A percentile compares a stretch with the other conserved stretches of the same genome.
Conservation (phyloP, 129 eudicot species). For the Pseudognaphalium luteoalbum region DNA sequence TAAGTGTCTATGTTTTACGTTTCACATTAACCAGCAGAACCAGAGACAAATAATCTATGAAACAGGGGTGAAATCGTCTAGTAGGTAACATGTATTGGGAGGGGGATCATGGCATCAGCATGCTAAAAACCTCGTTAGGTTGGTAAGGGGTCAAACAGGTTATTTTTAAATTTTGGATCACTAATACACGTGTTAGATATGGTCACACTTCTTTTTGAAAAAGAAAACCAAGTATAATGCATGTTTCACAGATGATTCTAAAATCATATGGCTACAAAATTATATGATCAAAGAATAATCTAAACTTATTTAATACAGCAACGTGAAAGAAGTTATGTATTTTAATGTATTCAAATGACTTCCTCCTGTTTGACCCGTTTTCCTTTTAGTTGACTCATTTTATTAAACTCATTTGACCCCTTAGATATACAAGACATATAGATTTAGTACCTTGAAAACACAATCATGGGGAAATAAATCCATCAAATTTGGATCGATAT, state of each 20-base stretch:
- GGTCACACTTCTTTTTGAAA: too few species aligned
- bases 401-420: not conserved
- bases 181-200: not conserved
- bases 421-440: not conserved
- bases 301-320: not conserved
- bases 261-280: not conserved
- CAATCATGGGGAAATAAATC: constrained; percentile 90
- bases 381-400: not conserved
- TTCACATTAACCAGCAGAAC: too few species aligned
- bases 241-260: not conserved
- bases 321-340: not conserved
- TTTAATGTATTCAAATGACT: not conserved
- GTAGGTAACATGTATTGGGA: too few species aligned
- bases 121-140: too few species aligned
- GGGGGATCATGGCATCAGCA: too few species aligned
- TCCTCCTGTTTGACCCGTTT: not conserved
- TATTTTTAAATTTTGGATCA: not conserved
- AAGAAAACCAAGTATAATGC: not conserved
- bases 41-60: too few species aligned
- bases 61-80: too few species aligned
- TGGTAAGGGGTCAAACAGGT: not conserved
- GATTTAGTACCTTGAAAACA: constrained; percentile 61
- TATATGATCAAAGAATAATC: not conserved
- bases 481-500: constrained; percentile 76
- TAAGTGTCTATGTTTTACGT: too few species aligned